These are phyloP conservation scores for Myxozyma neglecta DNA, from an alignment of 805 yeast species.

Conservation along the genomic window DNA sequence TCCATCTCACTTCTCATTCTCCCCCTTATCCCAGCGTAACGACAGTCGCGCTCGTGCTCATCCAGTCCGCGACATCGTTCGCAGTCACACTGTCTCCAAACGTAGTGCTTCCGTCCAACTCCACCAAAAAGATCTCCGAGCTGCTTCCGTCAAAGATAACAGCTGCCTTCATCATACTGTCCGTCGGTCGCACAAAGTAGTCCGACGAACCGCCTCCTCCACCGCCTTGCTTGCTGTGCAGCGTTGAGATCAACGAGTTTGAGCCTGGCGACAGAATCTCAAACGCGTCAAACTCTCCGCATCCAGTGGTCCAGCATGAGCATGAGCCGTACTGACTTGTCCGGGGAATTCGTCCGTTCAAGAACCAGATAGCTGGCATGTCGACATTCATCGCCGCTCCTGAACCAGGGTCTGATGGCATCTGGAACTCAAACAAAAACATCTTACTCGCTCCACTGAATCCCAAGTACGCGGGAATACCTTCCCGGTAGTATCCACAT, in stretches of 20 bases:
- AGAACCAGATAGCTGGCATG: conserved; percentile 98
- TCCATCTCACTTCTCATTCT: background rate
- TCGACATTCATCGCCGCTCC: conserved; percentile 64
- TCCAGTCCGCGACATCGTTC: conserved; percentile 45
- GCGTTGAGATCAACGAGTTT: conserved; percentile 64
- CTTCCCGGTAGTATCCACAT: conserved; percentile 86
- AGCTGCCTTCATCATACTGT: conserved; percentile 81
- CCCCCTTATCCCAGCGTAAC: conserved; percentile 19
- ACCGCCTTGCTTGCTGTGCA: conserved; percentile 79
- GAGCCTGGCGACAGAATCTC: conserved; percentile 82
- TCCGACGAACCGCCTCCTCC: conserved; percentile 86
- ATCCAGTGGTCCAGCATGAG: conserved; percentile 96
- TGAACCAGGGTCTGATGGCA: conserved; percentile 69
- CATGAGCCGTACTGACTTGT: conserved; percentile 93
- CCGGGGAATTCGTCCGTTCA: conserved; percentile 95
- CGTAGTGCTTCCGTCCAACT: conserved; percentile 49
- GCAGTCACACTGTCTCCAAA: conserved; percentile 57
- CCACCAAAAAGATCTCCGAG: conserved; percentile 54
- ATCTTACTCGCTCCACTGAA: conserved; percentile 82
- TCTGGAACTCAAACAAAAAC: conserved; percentile 87
- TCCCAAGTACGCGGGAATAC: conserved; percentile 92
- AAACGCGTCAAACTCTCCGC: conserved; percentile 96
- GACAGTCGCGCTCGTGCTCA: conserved; percentile 15
- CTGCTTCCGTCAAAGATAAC: conserved; percentile 64
- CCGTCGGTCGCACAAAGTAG: conserved; percentile 83